Evolutionary conservation across 108 stramenopile genomes (phyloP), one percentile per base, ranked within the genome.

Genomic region (Bacterosira constricta): DNA sequence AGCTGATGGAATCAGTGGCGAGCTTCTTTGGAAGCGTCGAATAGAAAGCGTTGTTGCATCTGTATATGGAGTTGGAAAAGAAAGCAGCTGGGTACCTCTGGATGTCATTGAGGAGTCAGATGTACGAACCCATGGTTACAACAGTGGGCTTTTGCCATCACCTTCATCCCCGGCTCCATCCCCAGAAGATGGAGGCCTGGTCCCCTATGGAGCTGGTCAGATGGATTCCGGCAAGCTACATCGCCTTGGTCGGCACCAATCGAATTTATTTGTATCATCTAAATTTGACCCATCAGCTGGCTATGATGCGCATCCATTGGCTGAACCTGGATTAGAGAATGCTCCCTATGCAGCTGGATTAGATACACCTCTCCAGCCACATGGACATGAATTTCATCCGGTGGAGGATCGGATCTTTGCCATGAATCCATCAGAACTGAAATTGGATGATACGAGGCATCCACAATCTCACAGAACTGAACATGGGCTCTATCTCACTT

Each of bases 51-150:
- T 83, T 18, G 63, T 94, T 25, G 83, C 90, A 25, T 78, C 87
- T 18, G 88, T 94, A 6, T 94, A 90, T 71, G 92, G 90, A 23
- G 77, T 94, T 17, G 72, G 86, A 13, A 71, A 51, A 23, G 84
- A 50, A 17, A 80, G 75, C 9, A 71, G 53, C 32, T 93, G 92
- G 89, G 59, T 83, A 59, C 64, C 86, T 18, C 60, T 90, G 0
- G 75, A 76, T 34, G 84, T 88, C 4, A 54, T 86, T 72, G 84
- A 89, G 9, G 77, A 69, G 37, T 49, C 77, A 36, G 54, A 56
- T 20, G 56, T 69, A 37, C 65, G 55, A 13, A 37, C 61, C 10
- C 45, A 57, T 56, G 76, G 52, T 32, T 68, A 69, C 8, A 30
- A 42, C 29, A 35, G 18, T 31, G 46, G 44, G 26, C 35, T 58